Base-by-base conservation (phyloP, 805 yeast species). In the Monosporozyma aerobia region DNA sequence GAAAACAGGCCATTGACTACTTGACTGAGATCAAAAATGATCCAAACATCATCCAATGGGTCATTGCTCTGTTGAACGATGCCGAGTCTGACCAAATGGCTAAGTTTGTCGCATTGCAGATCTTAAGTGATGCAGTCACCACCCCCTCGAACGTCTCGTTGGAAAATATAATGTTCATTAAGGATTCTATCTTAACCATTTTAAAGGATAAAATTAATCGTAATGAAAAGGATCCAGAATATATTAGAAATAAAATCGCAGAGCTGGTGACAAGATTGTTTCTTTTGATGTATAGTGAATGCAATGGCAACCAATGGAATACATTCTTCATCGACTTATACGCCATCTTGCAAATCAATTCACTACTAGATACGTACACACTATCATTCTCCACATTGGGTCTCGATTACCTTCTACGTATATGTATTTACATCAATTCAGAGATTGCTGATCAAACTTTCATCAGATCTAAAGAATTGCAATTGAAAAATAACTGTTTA, bases 381-480 rank as follows among this genome's bases (percentile, higher is more conserved):
- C 19, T 32, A 32, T 46, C 48, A 32, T 69, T 54, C 63, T 73
- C 60, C 65, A 74, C 61, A 64, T 66, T 54, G 56, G 79, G 50
- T 79, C 78, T 58, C 65, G 97, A 90, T 63, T 80, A 87, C 67
- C 90, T 85, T 67, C 69, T 85, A 40, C 78, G 97, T 63, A 78
- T 89, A 7, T 72, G 90, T 54, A 68, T 82, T 44, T 79, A 85
- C 32, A 81, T 94, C 55, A 97, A 94, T 67, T 83, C 83, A 30
- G 97, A 90, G 69, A 89, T 94, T 59, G 99, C 96, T 35, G 99
- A 94, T 67, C 94, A 87, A 64, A 77, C 90, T 58, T 85, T 90
- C 57, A 71, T 82, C 33, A 79, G 95, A 60, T 80, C 85, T 10
- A 80, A 80, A 58, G 79, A 78, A 25, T 68, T 76, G 14, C 79